Percentiles rank a stretch among this genome's conserved stretches.
phyloP scores from a whole-genome alignment of 257 asterid species.

The Gardenia jasminoides region DNA sequence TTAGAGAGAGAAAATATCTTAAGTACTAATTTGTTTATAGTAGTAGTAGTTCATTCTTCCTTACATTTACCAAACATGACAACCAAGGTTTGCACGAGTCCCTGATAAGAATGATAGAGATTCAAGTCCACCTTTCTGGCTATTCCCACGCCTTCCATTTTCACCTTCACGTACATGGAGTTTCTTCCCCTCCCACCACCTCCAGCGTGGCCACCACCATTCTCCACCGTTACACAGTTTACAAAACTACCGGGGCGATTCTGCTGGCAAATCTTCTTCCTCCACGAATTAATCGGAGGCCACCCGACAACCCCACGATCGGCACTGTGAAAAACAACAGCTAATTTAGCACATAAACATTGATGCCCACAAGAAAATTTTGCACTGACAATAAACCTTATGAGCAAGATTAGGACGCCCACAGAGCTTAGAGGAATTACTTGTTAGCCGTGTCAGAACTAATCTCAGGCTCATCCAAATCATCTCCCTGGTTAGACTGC shows the following conservation, averaged over 20 bases:
- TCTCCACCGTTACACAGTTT: constrained; percentile 42
- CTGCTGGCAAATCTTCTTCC: constrained; percentile 44
- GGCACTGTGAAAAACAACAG: constrained; percentile 21
- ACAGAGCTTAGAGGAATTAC: constrained; percentile 1
- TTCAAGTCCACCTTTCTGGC: constrained; percentile 57
- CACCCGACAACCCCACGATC: constrained; percentile 44
- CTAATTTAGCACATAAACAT: background rate
- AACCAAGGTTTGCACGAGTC: constrained; percentile 39
- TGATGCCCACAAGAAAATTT: background rate
- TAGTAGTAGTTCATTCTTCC: background rate
- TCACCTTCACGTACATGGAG: constrained; percentile 57
- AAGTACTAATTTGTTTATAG: too few species aligned
- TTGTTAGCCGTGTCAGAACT: constrained; percentile 7
- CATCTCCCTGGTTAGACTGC: constrained; percentile 17
- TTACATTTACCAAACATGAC: constrained; percentile 56
- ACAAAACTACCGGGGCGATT: constrained; percentile 9
- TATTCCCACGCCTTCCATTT: constrained; percentile 75
- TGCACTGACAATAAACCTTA: background rate
- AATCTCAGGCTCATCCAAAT: constrained; percentile 18
- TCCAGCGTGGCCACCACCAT: constrained; percentile 25
- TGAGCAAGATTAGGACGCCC: background rate
- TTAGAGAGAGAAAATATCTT: too few species aligned
- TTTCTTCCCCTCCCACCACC: constrained; percentile 18
- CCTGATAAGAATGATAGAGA: constrained; percentile 32
- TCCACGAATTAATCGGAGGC: constrained; percentile 62